Conservation (phyloP, 176 grass and related monocot genomes). For the Poa annua region DNA sequence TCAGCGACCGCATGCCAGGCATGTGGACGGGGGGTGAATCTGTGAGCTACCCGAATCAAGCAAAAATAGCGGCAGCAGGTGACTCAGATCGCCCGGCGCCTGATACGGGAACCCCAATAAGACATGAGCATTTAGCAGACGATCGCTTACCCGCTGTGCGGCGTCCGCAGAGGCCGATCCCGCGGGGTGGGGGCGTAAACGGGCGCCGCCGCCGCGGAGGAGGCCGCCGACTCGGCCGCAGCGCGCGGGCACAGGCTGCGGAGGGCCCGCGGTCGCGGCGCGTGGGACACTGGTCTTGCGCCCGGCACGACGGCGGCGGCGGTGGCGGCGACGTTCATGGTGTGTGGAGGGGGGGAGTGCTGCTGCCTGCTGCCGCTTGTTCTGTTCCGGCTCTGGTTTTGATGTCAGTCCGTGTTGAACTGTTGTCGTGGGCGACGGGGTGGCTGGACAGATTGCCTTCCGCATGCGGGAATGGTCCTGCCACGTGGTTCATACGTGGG, state of each 20-base stretch:
- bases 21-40: neutral
- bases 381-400: neutral
- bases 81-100: neutral
- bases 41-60: neutral
- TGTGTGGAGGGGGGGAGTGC: neutral
- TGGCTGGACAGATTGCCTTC: neutral
- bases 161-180: constrained; percentile 79
- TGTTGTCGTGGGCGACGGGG: neutral
- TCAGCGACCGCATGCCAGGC: neutral
- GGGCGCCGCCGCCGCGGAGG: constrained; percentile 36
- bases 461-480: neutral
- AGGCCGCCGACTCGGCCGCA: constrained; percentile 1
- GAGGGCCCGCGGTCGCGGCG: neutral
- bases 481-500: neutral
- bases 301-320: constrained; percentile 18
- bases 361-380: neutral
- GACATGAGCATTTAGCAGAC: too few relatives aligned
- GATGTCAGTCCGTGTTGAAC: neutral
- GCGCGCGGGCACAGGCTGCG: neutral
- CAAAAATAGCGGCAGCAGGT: too few relatives aligned
- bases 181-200: constrained; percentile 68
- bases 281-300: neutral
- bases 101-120: neutral
- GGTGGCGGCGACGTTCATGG: constrained; percentile 47
- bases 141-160: constrained; percentile 73